A percentile compares a stretch with the other conserved stretches of the same genome.
These are phyloP conservation scores for Pleomassaria siparia DNA, from an alignment of 2,329 filamentous ascomycete species.

Conservation along the genomic window DNA sequence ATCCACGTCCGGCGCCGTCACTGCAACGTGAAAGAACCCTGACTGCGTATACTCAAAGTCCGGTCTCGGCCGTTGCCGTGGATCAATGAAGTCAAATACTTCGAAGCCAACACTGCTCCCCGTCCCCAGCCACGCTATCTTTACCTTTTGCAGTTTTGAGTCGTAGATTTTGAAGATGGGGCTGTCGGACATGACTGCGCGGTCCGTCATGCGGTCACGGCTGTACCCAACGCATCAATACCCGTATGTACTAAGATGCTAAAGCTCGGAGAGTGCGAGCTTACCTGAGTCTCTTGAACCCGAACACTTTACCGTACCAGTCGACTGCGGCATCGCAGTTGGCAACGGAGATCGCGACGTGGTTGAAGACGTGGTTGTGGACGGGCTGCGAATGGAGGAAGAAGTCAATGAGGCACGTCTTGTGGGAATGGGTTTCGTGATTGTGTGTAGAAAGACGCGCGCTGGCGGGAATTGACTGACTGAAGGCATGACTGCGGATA, in stretches of 20 bases:
- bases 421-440: slow-evolving; percentile 5
- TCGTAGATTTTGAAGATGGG: slow-evolving; percentile 38
- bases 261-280: neutral
- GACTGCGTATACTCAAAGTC: slow-evolving; percentile 26
- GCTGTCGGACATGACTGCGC: slow-evolving; percentile 9
- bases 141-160: slow-evolving; percentile 27
- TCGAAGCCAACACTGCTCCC: slow-evolving; percentile 40
- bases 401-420: slow-evolving; percentile 14
- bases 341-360: slow-evolving; percentile 29
- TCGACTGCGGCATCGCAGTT: slow-evolving; percentile 25
- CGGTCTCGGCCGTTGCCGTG: slow-evolving; percentile 8
- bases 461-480: slow-evolving; percentile 37
- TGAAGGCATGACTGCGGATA: slow-evolving; percentile 27
- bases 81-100: slow-evolving; percentile 38
- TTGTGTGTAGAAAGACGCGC: slow-evolving; percentile 32
- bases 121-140: slow-evolving; percentile 30
- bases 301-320: slow-evolving; percentile 28
- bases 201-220: slow-evolving; percentile 18
- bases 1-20: slow-evolving; percentile 36
- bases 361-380: slow-evolving; percentile 23
- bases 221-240: slow-evolving; percentile 1
- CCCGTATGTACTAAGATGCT: neutral
- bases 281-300: slow-evolving; percentile 24
- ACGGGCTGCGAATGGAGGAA: slow-evolving; percentile 8
- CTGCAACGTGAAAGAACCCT: slow-evolving; percentile 41